These are phyloP conservation scores for Pythium scleroteichum DNA, from an alignment of 352 stramenopile species.

Conservation along the genomic window DNA sequence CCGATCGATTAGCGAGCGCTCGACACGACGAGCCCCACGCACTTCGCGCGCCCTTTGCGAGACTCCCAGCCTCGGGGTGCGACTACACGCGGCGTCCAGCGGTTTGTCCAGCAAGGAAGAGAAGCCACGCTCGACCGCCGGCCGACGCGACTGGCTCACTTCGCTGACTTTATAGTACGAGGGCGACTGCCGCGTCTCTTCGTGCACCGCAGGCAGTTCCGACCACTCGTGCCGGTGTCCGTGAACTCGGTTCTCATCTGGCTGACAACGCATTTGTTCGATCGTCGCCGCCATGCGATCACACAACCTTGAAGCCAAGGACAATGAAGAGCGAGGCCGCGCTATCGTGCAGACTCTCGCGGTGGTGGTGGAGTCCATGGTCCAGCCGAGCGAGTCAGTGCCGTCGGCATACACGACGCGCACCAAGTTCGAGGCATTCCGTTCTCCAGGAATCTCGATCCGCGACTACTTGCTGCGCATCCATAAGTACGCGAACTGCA, in stretches of 20 bases:
- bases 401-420: slow-evolving; percentile 55
- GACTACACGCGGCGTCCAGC: neutral
- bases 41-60: neutral
- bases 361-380: slow-evolving; percentile 78
- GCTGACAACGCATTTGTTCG: neutral
- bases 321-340: slow-evolving; percentile 72
- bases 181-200: slow-evolving; percentile 10
- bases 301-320: slow-evolving; percentile 40
- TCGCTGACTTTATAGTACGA: neutral
- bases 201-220: slow-evolving; percentile 1
- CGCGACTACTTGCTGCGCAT: slow-evolving; percentile 90
- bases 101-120: neutral
- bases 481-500: slow-evolving; percentile 98
- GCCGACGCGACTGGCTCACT: neutral
- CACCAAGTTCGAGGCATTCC: slow-evolving; percentile 88
- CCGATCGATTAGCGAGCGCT: neutral
- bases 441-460: slow-evolving; percentile 77
- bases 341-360: slow-evolving; percentile 82
- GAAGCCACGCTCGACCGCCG: neutral
- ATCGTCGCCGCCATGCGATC: neutral
- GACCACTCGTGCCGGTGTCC: slow-evolving; percentile 6
- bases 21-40: neutral
- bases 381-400: slow-evolving; percentile 62
- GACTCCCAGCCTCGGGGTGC: neutral
- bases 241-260: neutral